phyloP scores from a whole-genome alignment of 192 early-diverging fungal genomes.

The Mortierella hygrophila region DNA sequence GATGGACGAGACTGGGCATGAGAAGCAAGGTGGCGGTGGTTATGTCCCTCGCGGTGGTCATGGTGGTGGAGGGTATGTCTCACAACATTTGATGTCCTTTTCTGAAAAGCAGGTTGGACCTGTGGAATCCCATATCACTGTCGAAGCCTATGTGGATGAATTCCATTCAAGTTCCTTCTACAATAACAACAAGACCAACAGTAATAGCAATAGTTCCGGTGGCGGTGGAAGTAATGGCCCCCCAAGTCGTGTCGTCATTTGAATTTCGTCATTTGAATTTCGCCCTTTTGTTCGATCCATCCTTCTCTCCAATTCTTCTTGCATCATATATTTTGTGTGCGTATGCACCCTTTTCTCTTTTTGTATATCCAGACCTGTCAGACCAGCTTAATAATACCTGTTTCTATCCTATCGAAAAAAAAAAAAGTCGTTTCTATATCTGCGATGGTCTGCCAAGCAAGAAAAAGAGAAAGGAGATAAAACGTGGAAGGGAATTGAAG shows the following conservation, averaged over 20 bases:
- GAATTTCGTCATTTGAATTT: neutral
- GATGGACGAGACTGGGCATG: neutral
- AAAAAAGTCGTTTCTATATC: too few species aligned
- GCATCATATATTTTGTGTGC: too few species aligned
- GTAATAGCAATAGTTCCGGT: neutral
- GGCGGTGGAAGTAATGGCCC: neutral
- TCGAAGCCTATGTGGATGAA: conserved; percentile 31
- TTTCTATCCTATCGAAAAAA: too few species aligned
- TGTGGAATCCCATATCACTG: conserved; percentile 21
- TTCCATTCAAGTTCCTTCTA: conserved; percentile 4
- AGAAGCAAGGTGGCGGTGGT: neutral
- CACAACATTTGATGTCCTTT: neutral
- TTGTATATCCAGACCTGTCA: too few species aligned
- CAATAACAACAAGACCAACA: neutral
- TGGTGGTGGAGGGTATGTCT: neutral
- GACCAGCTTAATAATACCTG: too few species aligned
- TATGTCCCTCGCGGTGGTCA: neutral
- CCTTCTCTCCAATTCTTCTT: neutral
- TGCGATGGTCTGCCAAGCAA: too few species aligned
- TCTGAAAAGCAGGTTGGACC: conserved; percentile 6
- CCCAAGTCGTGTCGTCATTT: neutral
- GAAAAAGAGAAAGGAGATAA: too few species aligned
- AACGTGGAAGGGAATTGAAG: too few species aligned
- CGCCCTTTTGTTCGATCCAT: neutral
- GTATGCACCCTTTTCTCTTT: too few species aligned